Evolutionary conservation across 2,329 filamentous ascomycete genomes (phyloP), one percentile per base, ranked within the genome.

Genomic region (Exophiala calicioides): DNA sequence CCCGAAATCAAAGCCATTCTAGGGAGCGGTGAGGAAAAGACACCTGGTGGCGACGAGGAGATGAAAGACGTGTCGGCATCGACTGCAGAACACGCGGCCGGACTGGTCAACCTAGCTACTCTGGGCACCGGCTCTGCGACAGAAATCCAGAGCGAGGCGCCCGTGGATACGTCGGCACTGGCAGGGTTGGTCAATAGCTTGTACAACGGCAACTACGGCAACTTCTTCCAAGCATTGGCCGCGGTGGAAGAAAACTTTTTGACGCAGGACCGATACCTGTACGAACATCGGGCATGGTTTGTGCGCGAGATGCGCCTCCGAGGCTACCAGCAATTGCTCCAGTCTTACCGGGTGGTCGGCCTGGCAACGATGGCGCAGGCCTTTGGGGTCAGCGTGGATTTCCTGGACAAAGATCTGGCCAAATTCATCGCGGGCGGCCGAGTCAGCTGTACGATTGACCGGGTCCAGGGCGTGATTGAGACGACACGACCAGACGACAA

Each of bases 1-100:
- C 91, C 93, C 9, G 93, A 98, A 73, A 96, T 98, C 73, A 95
- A 93, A 73, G 93, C 93, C 27, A 94, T 98, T 55, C 81, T 98
- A 18, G 93, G 91, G 48, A 85, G 91, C 59, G 85, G 85, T 18
- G 87, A 94, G 60, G 90, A 96, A 64, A 91, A 91, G 70, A 75
- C 95, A 44, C 87, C 88, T 1, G 83, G 86, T 39, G 86, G 83
- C 19, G 88, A 95, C 57, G 86, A 88, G 62, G 84, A 87, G 57
- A 86, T 86, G 77, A 78, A 79, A 48, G 84, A 87, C 61, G 76
- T 71, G 10, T 77, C 77, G 48, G 62, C 58, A 3, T 68, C 77
- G 24, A 76, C 79, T 50, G 72, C 78, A 36, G 61, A 67, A 15
- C 67, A 70, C n/a, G 71, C 80, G 37, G 75, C 82, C n/a, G 82